These are phyloP conservation scores for Spathaspora hagerdaliae DNA, from an alignment of 805 yeast species.

Conservation along the genomic window DNA sequence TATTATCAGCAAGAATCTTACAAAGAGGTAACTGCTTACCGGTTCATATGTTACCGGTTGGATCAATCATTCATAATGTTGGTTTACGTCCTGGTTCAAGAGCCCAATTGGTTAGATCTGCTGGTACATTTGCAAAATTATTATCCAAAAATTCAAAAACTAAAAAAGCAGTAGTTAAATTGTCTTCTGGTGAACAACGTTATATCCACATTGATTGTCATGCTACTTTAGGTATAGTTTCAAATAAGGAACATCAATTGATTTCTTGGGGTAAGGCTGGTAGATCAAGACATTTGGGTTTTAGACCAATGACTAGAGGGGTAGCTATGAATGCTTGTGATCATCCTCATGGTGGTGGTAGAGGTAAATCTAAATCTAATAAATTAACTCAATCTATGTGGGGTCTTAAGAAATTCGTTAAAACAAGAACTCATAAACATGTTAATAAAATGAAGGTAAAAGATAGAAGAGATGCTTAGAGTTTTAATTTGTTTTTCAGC, in stretches of 20 bases:
- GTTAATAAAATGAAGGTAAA: constrained; percentile 79
- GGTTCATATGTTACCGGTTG: constrained; percentile 87
- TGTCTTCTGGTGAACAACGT: constrained; percentile 92
- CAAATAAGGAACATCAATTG: constrained; percentile 90
- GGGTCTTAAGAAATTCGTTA: constrained; percentile 94
- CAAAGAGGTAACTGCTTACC: constrained; percentile 96
- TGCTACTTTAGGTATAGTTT: constrained; percentile 91
- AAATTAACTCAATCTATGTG: constrained; percentile 92
- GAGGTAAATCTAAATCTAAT: constrained; percentile 98
- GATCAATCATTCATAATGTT: constrained; percentile 82
- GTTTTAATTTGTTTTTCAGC: neutral
- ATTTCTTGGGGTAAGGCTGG: constrained; percentile 95
- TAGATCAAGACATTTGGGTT: constrained; percentile 85
- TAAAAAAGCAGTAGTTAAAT: constrained; percentile 69
- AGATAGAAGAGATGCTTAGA: constrained; percentile 51
- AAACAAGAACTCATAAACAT: constrained; percentile 89
- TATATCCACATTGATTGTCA: constrained; percentile 81
- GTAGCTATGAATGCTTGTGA: constrained; percentile 96
- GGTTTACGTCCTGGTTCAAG: constrained; percentile 70
- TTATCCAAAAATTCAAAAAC: constrained; percentile 72
- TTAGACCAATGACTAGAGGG: constrained; percentile 95
- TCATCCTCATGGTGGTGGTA: constrained; percentile 99
- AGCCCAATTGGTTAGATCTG: constrained; percentile 88
- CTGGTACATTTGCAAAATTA: constrained; percentile 90
- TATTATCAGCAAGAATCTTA: constrained; percentile 79